phyloP scores from a whole-genome alignment of 441 rosid species.

The Geranium incanum region DNA sequence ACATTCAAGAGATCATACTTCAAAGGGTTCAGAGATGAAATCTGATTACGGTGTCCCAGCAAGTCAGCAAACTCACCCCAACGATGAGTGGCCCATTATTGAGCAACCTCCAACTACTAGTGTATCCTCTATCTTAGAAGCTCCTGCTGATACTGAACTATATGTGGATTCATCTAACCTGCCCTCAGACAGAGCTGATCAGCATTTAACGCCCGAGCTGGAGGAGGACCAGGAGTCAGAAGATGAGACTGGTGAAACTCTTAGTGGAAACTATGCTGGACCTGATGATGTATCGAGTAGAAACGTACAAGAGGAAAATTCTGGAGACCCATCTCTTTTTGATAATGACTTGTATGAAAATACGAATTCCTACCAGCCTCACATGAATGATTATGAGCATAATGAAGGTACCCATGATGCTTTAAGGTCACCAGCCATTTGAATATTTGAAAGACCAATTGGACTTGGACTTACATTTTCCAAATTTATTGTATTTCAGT shows the following conservation, averaged over 20 bases:
- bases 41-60: constrained; percentile 33
- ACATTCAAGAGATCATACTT: constrained; percentile 21
- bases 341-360: constrained; percentile 46
- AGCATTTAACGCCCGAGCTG: constrained; percentile 41
- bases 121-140: constrained; percentile 40
- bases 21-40: constrained; percentile 34
- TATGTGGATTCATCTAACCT: constrained; percentile 45
- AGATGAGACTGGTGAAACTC: constrained; percentile 39
- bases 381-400: constrained; percentile 50
- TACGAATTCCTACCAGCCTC: constrained; percentile 48
- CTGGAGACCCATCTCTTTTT: constrained; percentile 52
- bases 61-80: constrained; percentile 40
- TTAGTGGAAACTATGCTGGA: constrained; percentile 34
- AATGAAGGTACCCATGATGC: constrained; percentile 45
- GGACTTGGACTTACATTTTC: neutral
- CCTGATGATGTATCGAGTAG: constrained; percentile 50
- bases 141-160: constrained; percentile 43
- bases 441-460: neutral
- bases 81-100: constrained; percentile 87
- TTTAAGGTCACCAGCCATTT: neutral
- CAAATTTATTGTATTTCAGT: constrained; percentile 32
- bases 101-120: constrained; percentile 51
- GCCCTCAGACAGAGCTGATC: constrained; percentile 41
- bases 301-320: constrained; percentile 52
- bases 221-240: constrained; percentile 46